These are phyloP conservation scores for Blastocrithidia nonstop DNA, from an alignment of 208 protist genomes.

Conservation along the genomic window DNA sequence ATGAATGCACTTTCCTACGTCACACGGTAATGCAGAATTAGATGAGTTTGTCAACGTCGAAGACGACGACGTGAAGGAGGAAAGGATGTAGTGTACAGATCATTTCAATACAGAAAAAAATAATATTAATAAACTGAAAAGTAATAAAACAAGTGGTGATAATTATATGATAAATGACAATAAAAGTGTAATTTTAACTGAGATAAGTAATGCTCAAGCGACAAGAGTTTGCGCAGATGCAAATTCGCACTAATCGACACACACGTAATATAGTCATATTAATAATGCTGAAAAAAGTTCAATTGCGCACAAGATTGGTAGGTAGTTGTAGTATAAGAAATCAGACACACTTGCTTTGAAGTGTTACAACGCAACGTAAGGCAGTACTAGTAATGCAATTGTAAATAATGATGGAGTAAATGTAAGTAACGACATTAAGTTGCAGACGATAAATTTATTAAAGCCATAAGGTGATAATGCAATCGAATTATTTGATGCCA, in stretches of 20 bases:
- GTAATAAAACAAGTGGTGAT: conserved; percentile 3
- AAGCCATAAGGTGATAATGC: conserved; percentile 13
- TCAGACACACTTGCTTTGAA: too few species aligned
- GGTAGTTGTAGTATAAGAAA: too few species aligned
- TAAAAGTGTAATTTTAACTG: too few species aligned
- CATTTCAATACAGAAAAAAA: too few species aligned
- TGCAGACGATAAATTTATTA: conserved; percentile 9
- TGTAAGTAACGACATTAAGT: conserved; percentile 4
- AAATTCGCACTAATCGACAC: too few species aligned
- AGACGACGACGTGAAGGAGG: conserved; percentile 3
- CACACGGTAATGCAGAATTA: conserved; percentile 38
- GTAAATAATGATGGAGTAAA: conserved; percentile 1
- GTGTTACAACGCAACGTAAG: too few species aligned
- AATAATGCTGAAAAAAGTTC: neutral
- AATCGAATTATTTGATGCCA: conserved; percentile 48
- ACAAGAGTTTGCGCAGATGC: too few species aligned
- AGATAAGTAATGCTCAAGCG: too few species aligned
- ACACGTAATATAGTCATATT: too few species aligned
- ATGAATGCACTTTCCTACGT: conserved; percentile 63
- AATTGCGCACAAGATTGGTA: neutral
- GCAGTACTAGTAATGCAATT: too few species aligned
- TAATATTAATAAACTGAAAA: neutral
- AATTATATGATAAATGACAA: too few species aligned
- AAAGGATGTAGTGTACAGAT: too few species aligned
- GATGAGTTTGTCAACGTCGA: conserved; percentile 10